These are phyloP conservation scores for Eucalyptus pauciflora DNA, from an alignment of 345 rosid genomes.

Conservation along the genomic window DNA sequence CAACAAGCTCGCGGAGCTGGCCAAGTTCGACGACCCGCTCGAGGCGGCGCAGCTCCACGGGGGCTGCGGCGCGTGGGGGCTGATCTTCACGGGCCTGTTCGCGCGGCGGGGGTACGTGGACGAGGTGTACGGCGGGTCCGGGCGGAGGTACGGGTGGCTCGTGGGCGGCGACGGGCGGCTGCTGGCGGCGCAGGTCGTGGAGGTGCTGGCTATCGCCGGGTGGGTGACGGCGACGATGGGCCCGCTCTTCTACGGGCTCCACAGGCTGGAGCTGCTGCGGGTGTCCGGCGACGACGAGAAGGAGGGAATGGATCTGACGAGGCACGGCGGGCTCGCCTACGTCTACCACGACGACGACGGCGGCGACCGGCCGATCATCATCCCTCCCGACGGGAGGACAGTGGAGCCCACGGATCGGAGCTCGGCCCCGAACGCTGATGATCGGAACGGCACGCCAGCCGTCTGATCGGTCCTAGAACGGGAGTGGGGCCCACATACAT, in stretches of 20 bases:
- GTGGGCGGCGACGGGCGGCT: constrained; percentile 79
- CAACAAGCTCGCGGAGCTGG: constrained; percentile 44
- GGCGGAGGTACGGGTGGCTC: constrained; percentile 36
- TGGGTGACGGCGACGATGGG: constrained; percentile 82
- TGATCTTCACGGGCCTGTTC: constrained; percentile 63
- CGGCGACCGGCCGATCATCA: constrained; percentile 5
- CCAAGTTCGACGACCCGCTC: constrained; percentile 47
- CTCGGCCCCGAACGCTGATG: not conserved
- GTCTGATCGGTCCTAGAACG: not conserved
- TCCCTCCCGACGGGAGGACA: not conserved
- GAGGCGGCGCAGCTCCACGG: constrained; percentile 81
- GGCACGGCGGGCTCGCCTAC: constrained; percentile 81
- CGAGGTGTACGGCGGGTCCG: constrained; percentile 30
- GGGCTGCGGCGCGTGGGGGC: constrained; percentile 79
- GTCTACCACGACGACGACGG: constrained; percentile 28
- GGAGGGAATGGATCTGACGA: constrained; percentile 76
- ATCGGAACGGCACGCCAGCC: not conserved
- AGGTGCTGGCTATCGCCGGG: constrained; percentile 40
- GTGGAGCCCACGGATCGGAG: constrained; percentile 13
- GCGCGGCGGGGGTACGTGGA: constrained; percentile 32
- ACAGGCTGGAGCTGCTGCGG: constrained; percentile 40
- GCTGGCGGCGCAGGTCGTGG: constrained; percentile 52
- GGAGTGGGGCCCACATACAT: not conserved
- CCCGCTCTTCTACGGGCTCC: constrained; percentile 38
- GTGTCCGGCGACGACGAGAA: constrained; percentile 54